phyloP scores from a whole-genome alignment of 169 alveolate species.

The Cryptosporidium meleagridis region DNA sequence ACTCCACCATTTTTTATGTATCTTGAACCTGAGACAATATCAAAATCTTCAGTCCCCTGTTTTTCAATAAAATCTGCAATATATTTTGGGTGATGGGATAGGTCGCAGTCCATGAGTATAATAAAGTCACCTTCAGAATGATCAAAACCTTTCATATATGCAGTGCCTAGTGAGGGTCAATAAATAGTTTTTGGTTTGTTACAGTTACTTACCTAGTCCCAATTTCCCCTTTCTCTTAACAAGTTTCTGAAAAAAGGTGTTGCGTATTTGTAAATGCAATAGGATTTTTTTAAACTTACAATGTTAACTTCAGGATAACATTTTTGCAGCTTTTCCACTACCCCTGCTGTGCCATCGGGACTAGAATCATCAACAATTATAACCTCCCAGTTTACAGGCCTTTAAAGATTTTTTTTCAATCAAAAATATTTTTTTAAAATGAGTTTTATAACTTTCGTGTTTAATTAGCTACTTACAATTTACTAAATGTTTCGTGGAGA shows the following conservation, averaged over 20 bases:
- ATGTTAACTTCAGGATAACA: slow-evolving; percentile 88
- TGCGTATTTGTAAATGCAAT: not conserved
- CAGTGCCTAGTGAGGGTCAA: slow-evolving; percentile 94
- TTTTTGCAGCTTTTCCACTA: slow-evolving; percentile 85
- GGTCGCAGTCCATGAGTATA: slow-evolving; percentile 97
- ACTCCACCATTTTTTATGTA: slow-evolving; percentile 95
- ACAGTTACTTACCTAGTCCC: slow-evolving; percentile 88
- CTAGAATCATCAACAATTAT: slow-evolving; percentile 95
- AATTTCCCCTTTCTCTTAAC: slow-evolving; percentile 92
- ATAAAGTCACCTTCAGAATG: slow-evolving; percentile 91
- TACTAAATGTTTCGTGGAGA: slow-evolving; percentile 85
- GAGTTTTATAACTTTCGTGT: not conserved
- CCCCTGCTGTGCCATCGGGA: slow-evolving; percentile 94
- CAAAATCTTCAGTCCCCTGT: slow-evolving; percentile 89
- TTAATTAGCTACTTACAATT: slow-evolving; percentile 78
- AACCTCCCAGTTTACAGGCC: slow-evolving; percentile 89
- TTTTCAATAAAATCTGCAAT: slow-evolving; percentile 90
- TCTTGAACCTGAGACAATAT: slow-evolving; percentile 97
- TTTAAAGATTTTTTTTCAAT: not conserved
- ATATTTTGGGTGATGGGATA: slow-evolving; percentile 97
- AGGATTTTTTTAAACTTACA: slow-evolving; percentile 25
- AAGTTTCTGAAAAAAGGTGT: slow-evolving; percentile 78
- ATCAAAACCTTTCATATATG: slow-evolving; percentile 95
- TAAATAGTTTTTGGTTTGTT: slow-evolving; percentile 87
- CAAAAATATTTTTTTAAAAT: not conserved